These are phyloP conservation scores for Pythium monospermum DNA, from an alignment of 352 stramenopile species.

Conservation along the genomic window DNA sequence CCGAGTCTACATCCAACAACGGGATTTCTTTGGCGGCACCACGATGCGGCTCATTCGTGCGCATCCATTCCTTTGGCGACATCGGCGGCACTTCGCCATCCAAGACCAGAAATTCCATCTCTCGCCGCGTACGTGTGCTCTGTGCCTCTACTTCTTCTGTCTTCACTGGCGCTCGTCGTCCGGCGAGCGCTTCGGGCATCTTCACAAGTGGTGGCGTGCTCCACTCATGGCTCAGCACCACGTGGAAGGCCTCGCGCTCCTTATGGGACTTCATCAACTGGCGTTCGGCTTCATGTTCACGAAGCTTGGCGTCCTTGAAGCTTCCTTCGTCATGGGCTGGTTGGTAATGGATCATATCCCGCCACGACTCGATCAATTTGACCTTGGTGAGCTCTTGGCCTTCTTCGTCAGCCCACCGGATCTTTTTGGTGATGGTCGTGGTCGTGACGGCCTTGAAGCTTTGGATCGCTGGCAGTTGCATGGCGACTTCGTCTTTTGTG, in stretches of 20 bases:
- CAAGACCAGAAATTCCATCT: slow-evolving; percentile 82
- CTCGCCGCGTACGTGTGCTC: slow-evolving; percentile 56
- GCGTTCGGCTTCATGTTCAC: slow-evolving; percentile 75
- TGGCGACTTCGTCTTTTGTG: slow-evolving; percentile 32
- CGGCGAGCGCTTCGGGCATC: slow-evolving; percentile 51
- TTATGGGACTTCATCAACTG: slow-evolving; percentile 64
- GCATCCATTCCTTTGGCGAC: slow-evolving; percentile 78
- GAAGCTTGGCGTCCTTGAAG: slow-evolving; percentile 81
- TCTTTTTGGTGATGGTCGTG: slow-evolving; percentile 45
- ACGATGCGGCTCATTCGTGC: slow-evolving; percentile 56
- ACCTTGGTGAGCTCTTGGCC: slow-evolving; percentile 74
- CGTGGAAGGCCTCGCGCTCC: slow-evolving; percentile 40
- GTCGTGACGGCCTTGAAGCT: slow-evolving; percentile 64
- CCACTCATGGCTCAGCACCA: slow-evolving; percentile 59
- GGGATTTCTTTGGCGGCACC: slow-evolving; percentile 57
- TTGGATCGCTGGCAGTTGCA: slow-evolving; percentile 74
- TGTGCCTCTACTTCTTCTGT: slow-evolving; percentile 70
- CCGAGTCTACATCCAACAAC: slow-evolving; percentile 46
- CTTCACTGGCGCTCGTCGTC: slow-evolving; percentile 25
- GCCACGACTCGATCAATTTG: slow-evolving; percentile 84
- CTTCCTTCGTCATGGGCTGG: slow-evolving; percentile 50
- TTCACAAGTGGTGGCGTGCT: slow-evolving; percentile 50
- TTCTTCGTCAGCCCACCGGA: slow-evolving; percentile 78
- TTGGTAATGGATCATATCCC: slow-evolving; percentile 63
- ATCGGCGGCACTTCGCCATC: slow-evolving; percentile 70